Evolutionary conservation across 2,329 filamentous ascomycete species (phyloP).

Genomic region (Talaromyces islandicus): DNA sequence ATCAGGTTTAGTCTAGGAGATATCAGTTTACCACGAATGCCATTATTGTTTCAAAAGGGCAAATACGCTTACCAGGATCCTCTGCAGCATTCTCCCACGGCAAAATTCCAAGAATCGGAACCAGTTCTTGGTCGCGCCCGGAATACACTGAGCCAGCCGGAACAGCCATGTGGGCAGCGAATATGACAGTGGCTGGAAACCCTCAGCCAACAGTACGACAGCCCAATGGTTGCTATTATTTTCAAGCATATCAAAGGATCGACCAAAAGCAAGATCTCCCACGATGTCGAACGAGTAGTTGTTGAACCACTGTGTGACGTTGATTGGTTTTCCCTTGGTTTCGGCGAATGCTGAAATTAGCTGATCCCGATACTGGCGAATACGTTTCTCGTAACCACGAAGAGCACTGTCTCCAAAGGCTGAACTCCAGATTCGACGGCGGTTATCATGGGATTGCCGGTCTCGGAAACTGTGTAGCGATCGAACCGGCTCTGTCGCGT

Average conservation of each 20-base stretch:
- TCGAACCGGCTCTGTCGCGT: slow-evolving; percentile 22
- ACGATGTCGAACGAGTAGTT: slow-evolving; percentile 43
- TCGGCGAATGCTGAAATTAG: slow-evolving; percentile 25
- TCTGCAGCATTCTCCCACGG: slow-evolving; percentile 22
- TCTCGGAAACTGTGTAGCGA: slow-evolving; percentile 37
- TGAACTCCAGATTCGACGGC: slow-evolving; percentile 36
- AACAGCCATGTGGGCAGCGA: slow-evolving; percentile 28
- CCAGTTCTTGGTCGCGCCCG: slow-evolving; percentile 25
- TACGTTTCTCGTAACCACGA: slow-evolving; percentile 35
- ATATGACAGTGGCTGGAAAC: slow-evolving; percentile 17
- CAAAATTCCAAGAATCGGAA: slow-evolving; percentile 32
- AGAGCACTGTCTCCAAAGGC: slow-evolving; percentile 38
- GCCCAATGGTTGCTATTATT: slow-evolving; percentile 16
- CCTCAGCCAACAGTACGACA: slow-evolving; percentile 30
- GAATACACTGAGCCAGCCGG: slow-evolving; percentile 24
- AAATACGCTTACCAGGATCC: slow-evolving; percentile 19
- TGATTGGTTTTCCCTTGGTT: slow-evolving; percentile 23
- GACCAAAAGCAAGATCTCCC: slow-evolving; percentile 40
- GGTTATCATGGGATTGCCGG: slow-evolving; percentile 29
- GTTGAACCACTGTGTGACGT: slow-evolving; percentile 36
- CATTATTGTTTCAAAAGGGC: not conserved
- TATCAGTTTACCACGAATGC: not conserved
- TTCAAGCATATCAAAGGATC: slow-evolving; percentile 18
- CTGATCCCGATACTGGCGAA: slow-evolving; percentile 30
- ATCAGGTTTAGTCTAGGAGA: slow-evolving; percentile 8